Evolutionary conservation across 1,284 basidiomycete genomes (phyloP), one percentile per base, ranked within the genome.

Genomic region (Cystobasidiaceae sp.): DNA sequence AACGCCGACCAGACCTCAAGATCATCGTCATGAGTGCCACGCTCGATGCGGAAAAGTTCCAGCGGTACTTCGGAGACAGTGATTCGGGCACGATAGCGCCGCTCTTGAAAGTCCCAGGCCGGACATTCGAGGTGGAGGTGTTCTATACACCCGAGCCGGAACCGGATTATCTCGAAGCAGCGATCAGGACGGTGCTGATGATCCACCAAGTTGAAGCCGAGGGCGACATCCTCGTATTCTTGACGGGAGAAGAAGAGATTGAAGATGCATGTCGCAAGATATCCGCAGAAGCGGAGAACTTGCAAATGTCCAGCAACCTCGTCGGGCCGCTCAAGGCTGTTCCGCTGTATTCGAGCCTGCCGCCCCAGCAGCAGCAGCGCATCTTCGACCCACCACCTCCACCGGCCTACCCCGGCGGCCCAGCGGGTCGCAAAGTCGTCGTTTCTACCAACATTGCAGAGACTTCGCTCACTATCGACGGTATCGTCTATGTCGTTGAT

Each of bases 21-120:
- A 87, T 98, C 74, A 93, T 99, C 67, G 82, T 99, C 81, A 98
- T 98, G 96, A 93, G 89, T 45, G 96, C 96, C 34, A 99, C 96
- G 0, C 85, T 99, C 33, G 94, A 98, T 74, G 91, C 94, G 0
- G 82, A 88, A 74, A 98, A 98, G 78, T 98, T 98, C 79, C 91
- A 94, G 76, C 90, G 86, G 73, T 98, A 97, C 81, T 98, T 97
- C 76, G 86, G 85, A 64, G 79, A 89, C 67, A 62, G 60, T 34
- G 50, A 62, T 17, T 44, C 37, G 9, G 60, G 60, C 3, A 49
- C 60, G 15, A 37, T 62, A 13, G 93, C 92, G 0, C 93, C 94
- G 0, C 79, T 97, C 13, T 90, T 98, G 81, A 93, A 93, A 75
- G 92, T 99, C 5, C 93, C 93, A 0, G 96, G 96, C 33, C 85